phyloP scores from a whole-genome alignment of 805 yeast species.

The Kodamaea restingae region DNA sequence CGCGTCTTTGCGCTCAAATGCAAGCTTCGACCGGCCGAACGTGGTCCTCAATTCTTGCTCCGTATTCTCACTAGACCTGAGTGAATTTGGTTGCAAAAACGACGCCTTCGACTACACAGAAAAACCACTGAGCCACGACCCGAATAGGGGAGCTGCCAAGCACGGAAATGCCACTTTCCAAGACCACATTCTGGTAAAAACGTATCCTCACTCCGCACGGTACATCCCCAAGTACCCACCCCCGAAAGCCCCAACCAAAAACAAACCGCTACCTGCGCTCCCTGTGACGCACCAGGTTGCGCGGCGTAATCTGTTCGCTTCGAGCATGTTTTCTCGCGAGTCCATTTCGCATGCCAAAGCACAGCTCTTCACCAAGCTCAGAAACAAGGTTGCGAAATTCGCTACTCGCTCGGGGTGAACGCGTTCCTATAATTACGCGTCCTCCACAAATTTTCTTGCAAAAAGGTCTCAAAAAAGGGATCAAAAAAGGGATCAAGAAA shows the following conservation, averaged over 20 bases:
- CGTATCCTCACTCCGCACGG: neutral
- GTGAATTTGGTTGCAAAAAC: conserved; percentile 1
- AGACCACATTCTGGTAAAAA: no score
- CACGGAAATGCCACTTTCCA: no score
- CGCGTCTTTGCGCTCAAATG: neutral
- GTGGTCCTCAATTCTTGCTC: conserved; percentile 1
- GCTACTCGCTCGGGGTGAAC: neutral
- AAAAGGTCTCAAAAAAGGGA: no score
- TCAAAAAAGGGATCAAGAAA: no score
- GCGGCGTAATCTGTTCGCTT: neutral
- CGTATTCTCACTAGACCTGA: neutral
- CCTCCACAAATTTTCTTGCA: no score
- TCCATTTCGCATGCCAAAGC: neutral
- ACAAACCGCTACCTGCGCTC: neutral
- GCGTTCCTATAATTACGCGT: conserved; percentile 1
- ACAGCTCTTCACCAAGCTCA: neutral
- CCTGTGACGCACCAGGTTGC: neutral
- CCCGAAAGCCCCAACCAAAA: neutral
- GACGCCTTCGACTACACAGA: neutral
- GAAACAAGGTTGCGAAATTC: neutral
- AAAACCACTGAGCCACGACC: no score
- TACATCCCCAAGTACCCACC: neutral
- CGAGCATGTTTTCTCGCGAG: neutral
- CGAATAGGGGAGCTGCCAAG: no score
- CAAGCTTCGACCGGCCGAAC: neutral